Evolutionary conservation across 768 basidiomycete species (phyloP), one percentile per base, ranked within the genome.

Genomic region (Tulasnella sp.): DNA sequence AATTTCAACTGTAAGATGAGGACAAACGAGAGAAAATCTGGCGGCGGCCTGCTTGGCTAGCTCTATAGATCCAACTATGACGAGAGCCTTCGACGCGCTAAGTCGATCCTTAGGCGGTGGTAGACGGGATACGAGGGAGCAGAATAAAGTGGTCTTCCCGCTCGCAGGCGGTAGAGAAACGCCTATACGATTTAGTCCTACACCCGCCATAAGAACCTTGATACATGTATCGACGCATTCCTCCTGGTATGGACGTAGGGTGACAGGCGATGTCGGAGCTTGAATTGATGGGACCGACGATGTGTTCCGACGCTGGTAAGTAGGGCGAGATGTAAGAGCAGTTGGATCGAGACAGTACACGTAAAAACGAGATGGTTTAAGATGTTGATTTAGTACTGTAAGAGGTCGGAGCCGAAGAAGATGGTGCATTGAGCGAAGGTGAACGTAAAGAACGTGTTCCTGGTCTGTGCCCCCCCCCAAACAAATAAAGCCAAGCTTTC

Each of bases 1-100:
- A 65, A 98, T 91, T 80, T 98, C 95, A 2, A 98, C 89, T 14
- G 80, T 83, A 87, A 90, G 89, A 7, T 86, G 79, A 1, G 94
- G 90, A 77, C 89, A 88, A 37, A 91, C 79, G 35, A n/a, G n/a
- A n/a, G n/a, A n/a, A n/a, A n/a, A n/a, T n/a, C n/a, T n/a, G n/a
- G n/a, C n/a, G n/a, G n/a, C n/a, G n/a, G n/a, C n/a, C n/a, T n/a
- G n/a, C n/a, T n/a, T n/a, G n/a, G n/a, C n/a, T n/a, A n/a, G n/a
- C n/a, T n/a, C n/a, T n/a, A n/a, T n/a, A n/a, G n/a, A n/a, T n/a
- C n/a, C n/a, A n/a, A n/a, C n/a, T n/a, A n/a, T n/a, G n/a, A n/a
- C n/a, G n/a, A n/a, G n/a, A n/a, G n/a, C n/a, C n/a, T n/a, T n/a
- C n/a, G n/a, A n/a, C n/a, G n/a, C 16, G 40, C 40, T 7, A 16